Evolutionary conservation across 345 rosid genomes (phyloP).

Genomic region (Ceriops decandra): DNA sequence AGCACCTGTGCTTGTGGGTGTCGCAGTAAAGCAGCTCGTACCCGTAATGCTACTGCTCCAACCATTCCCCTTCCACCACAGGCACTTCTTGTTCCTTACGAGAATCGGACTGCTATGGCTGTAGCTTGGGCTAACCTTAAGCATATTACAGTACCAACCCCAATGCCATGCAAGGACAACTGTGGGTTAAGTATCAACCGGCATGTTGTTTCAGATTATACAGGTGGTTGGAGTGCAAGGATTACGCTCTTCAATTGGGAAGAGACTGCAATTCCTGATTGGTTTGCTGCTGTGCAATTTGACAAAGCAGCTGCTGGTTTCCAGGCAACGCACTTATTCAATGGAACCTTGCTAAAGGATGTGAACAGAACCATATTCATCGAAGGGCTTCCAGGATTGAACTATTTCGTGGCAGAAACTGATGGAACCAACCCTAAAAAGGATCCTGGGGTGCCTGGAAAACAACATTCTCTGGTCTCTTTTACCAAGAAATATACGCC

Average conservation of each 20-base stretch:
- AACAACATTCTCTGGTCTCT: constrained; percentile 81
- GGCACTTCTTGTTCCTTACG: constrained; percentile 82
- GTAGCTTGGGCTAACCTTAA: constrained; percentile 67
- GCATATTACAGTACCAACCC: constrained; percentile 53
- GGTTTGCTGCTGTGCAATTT: constrained; percentile 80
- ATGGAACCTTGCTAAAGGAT: constrained; percentile 47
- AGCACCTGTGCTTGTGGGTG: constrained; percentile 91
- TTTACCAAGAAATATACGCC: constrained; percentile 77
- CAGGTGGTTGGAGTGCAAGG: constrained; percentile 79
- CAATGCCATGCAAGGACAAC: constrained; percentile 81
- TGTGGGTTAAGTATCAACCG: constrained; percentile 93
- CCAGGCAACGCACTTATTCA: constrained; percentile 71
- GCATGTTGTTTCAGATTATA: constrained; percentile 72
- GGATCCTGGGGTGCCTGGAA: constrained; percentile 78
- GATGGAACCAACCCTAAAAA: constrained; percentile 47
- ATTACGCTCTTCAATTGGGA: constrained; percentile 93
- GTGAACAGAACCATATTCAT: constrained; percentile 61
- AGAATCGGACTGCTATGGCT: constrained; percentile 60
- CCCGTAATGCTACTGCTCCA: constrained; percentile 67
- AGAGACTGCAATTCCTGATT: constrained; percentile 61
- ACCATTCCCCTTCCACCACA: constrained; percentile 73
- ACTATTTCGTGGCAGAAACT: constrained; percentile 69
- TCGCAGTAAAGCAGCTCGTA: constrained; percentile 37
- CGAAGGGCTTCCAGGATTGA: constrained; percentile 75
- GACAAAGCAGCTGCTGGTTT: constrained; percentile 68